Evolutionary conservation across 1,284 basidiomycete species (phyloP).

Genomic region (Cryptococcus sp.): DNA sequence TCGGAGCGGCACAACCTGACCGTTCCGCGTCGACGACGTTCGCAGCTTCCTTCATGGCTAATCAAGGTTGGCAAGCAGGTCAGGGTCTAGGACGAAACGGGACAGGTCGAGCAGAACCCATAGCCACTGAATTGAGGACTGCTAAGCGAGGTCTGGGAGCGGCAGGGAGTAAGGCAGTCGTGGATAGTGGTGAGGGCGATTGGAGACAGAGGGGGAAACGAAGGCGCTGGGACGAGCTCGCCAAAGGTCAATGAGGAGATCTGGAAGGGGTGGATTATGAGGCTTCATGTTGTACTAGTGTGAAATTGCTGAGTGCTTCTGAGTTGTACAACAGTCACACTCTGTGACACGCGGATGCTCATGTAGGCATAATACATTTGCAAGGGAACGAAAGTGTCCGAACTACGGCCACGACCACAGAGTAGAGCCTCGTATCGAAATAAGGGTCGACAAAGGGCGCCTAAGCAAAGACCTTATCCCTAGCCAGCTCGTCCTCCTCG

Average conservation of each 20-base stretch:
- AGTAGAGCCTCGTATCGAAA: neutral
- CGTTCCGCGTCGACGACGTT: slow-evolving; percentile 14
- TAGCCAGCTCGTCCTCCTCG: slow-evolving; percentile 77
- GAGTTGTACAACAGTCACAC: no score
- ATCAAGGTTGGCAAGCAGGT: slow-evolving; percentile 46
- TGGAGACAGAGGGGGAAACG: slow-evolving; percentile 38
- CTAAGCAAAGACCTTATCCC: slow-evolving; percentile 84
- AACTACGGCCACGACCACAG: no score
- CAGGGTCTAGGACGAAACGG: slow-evolving; percentile 38
- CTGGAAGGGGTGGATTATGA: no score
- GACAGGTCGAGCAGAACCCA: slow-evolving; percentile 32
- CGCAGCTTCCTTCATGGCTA: slow-evolving; percentile 31
- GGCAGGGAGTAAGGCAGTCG: slow-evolving; percentile 19
- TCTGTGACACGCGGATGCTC: no score
- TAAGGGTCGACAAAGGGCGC: neutral
- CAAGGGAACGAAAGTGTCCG: no score
- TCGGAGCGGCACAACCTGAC: neutral
- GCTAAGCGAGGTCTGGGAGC: slow-evolving; percentile 42
- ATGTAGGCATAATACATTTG: no score
- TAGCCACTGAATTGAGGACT: slow-evolving; percentile 29
- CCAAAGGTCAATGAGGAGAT: slow-evolving; percentile 6
- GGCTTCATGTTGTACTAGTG: no score
- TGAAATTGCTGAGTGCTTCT: no score
- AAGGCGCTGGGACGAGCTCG: slow-evolving; percentile 37
- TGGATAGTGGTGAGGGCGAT: slow-evolving; percentile 24